phyloP scores from a whole-genome alignment of 495 filamentous ascomycete species.

The Daldinia concentrica region DNA sequence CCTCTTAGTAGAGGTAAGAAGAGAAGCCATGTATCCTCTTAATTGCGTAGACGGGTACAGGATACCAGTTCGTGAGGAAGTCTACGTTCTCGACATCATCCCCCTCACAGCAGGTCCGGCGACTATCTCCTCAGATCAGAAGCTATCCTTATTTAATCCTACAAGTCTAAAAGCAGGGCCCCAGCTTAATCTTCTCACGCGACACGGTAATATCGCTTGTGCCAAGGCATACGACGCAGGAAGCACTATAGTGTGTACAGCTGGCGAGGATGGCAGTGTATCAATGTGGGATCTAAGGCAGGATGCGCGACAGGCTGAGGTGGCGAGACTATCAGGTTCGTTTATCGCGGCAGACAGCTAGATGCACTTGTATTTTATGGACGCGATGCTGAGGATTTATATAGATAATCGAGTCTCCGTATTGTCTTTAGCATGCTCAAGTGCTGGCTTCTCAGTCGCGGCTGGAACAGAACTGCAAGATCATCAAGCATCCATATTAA shows the following conservation, averaged over 20 bases:
- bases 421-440: conserved; percentile 73
- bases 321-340: conserved; percentile 56
- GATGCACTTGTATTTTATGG: conserved; percentile 13
- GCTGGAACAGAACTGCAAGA: conserved; percentile 83
- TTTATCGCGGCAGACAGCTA: background rate
- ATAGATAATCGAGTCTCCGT: conserved; percentile 62
- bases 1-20: background rate
- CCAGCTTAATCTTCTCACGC: conserved; percentile 51
- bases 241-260: conserved; percentile 60
- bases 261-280: conserved; percentile 70
- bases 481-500: conserved; percentile 72
- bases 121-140: conserved; percentile 63
- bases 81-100: conserved; percentile 63
- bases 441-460: conserved; percentile 66
- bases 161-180: conserved; percentile 54
- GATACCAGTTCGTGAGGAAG: conserved; percentile 52
- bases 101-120: conserved; percentile 56
- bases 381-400: conserved; percentile 25
- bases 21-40: conserved; percentile 57
- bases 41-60: conserved; percentile 53
- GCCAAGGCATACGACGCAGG: conserved; percentile 57
- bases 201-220: conserved; percentile 66
- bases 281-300: conserved; percentile 66
- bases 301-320: conserved; percentile 46
- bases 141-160: conserved; percentile 64